phyloP scores from a whole-genome alignment of 177 flowering plant genomes.

The Vitis hybrid region DNA sequence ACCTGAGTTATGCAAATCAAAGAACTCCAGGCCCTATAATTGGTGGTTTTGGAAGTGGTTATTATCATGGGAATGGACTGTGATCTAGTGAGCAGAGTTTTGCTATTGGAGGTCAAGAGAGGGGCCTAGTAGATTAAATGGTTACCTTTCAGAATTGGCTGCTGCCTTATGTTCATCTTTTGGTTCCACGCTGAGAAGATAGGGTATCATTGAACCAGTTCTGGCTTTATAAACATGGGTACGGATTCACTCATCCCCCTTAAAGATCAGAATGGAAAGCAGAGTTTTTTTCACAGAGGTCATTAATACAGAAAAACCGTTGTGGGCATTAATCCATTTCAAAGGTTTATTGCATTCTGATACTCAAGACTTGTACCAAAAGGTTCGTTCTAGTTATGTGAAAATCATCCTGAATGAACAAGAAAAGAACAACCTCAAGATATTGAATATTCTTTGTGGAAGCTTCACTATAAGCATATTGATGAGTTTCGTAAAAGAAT shows the following conservation, averaged over 20 bases:
- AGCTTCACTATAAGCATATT: slow-evolving; percentile 80
- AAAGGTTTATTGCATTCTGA: slow-evolving; percentile 58
- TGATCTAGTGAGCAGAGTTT: too few relatives aligned
- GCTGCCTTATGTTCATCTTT: too few relatives aligned
- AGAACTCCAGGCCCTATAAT: too few relatives aligned
- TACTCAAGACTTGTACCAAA: slow-evolving; percentile 49
- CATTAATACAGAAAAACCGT: slow-evolving; percentile 40
- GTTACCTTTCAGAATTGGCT: too few relatives aligned
- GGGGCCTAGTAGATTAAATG: too few relatives aligned
- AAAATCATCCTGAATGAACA: slow-evolving; percentile 40
- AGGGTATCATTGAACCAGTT: slow-evolving; percentile 5
- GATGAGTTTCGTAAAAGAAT: slow-evolving; percentile 70
- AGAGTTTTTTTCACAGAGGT: slow-evolving; percentile 34
- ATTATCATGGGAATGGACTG: too few relatives aligned
- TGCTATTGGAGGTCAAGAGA: too few relatives aligned
- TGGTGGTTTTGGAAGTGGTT: too few relatives aligned
- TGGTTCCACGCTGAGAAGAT: neutral
- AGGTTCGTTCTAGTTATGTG: slow-evolving; percentile 59
- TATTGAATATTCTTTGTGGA: slow-evolving; percentile 73
- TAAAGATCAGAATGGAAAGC: slow-evolving; percentile 23
- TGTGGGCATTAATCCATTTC: slow-evolving; percentile 48
- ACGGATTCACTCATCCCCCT: slow-evolving; percentile 12
- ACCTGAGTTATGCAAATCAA: too few relatives aligned
- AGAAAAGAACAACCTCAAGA: slow-evolving; percentile 49
- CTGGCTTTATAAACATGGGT: slow-evolving; percentile 24